Base-by-base conservation (phyloP, 2,329 filamentous ascomycete species). In the Alternaria viburni region DNA sequence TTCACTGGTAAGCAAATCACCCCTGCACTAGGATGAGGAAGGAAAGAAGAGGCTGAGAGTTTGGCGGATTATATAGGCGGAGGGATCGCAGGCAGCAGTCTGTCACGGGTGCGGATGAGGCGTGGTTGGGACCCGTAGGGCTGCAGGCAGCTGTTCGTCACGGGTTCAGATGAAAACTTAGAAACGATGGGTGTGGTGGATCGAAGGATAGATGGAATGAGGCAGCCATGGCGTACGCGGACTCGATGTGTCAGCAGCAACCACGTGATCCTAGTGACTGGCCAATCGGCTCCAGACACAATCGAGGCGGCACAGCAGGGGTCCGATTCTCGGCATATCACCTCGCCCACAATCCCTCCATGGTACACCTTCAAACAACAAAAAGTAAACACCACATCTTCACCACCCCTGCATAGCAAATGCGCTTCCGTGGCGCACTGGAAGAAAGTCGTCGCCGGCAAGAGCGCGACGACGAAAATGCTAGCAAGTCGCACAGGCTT, bases 391-490 rank as follows among this genome's bases (percentile, higher is more conserved):
- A 17, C 7, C 6, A 25, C 43, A 19, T 13, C 54, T 26, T 47
- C 44, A 23, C 43, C 19, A 32, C 43, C 54, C 54, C 43, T 56
- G 54, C 54, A 47, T 46, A 10, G 43, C 54, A 15, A 36, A 28
- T 30, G 36, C 17, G 11, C 30, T 47, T 47, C 26, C 19, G 36
- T 54, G 36, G 36, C 41, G 36, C 54, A 28, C 7, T 28, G 54
- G 19, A 56, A 30, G 17, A 13, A 45, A 44, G 23, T 30, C 28
- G 54, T 41, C n/a, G 54, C 25, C 54, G 54, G 54, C 43, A 56
- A 56, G 25, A 56, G 54, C 54, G 55, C 28, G 32, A 30, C 44
- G 44, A 57, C 30, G 45, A 30, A 50, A 54, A 43, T 43, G 36
- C 30, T 19, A 44, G 25, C 28, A 54, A 41, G 52, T 54, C 10